Evolutionary conservation across 2,329 filamentous ascomycete genomes (phyloP).

Genomic region (Diplodia intermedia): DNA sequence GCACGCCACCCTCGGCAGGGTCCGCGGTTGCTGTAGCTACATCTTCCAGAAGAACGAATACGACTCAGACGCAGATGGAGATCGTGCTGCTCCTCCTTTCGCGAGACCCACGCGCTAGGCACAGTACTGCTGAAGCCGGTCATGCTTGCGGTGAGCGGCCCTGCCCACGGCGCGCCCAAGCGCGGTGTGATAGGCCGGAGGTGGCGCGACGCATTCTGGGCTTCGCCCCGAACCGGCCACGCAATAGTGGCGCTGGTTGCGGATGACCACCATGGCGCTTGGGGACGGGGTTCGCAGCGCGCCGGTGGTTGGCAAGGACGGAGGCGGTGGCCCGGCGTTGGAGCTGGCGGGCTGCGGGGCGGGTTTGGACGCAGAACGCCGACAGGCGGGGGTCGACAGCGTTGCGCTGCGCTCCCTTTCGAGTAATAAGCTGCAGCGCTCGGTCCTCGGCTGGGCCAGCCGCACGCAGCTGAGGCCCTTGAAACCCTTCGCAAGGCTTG

Average conservation of each 20-base stretch:
- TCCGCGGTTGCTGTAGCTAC: neutral
- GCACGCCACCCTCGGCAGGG: neutral
- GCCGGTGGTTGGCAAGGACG: neutral
- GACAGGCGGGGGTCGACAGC: neutral
- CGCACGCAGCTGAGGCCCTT: slow-evolving; percentile 4
- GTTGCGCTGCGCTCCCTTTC: neutral
- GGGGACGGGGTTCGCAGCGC: neutral
- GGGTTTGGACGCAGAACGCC: neutral
- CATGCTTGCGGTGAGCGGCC: slow-evolving; percentile 21
- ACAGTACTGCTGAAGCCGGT: neutral
- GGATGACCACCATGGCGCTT: neutral
- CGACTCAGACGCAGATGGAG: slow-evolving; percentile 3
- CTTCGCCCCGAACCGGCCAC: slow-evolving; percentile 21
- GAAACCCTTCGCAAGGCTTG: slow-evolving; percentile 21
- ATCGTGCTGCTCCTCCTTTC: neutral
- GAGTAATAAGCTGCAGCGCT: slow-evolving; percentile 2
- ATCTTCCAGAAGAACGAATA: neutral
- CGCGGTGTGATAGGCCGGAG: slow-evolving; percentile 9
- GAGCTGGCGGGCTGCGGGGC: slow-evolving; percentile 8
- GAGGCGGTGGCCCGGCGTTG: neutral
- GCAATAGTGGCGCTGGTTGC: neutral
- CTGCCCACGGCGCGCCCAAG: slow-evolving; percentile 6
- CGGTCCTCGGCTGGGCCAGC: slow-evolving; percentile 1
- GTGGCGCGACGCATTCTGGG: slow-evolving; percentile 4
- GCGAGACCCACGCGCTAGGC: neutral